Conservation (phyloP, 208 protist species). For the Strigomonas galati region DNA sequence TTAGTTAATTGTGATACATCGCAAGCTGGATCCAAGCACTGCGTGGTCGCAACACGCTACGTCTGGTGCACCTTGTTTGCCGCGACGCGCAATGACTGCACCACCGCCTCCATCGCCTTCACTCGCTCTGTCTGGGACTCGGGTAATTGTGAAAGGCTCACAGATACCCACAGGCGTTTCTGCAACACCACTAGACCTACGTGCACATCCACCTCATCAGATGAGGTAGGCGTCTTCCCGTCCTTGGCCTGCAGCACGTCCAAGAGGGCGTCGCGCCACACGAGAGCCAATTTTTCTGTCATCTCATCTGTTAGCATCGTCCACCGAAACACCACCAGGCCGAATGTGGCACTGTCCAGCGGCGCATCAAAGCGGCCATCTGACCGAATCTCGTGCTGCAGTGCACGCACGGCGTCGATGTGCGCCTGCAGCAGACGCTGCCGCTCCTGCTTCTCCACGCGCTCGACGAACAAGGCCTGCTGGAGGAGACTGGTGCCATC, state of each 20-base stretch:
- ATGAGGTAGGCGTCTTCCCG: background rate
- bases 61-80: background rate
- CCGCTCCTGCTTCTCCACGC: background rate
- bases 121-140: background rate
- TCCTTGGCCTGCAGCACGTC: background rate
- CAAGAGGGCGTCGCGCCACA: slow-evolving; percentile 21
- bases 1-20: too few relatives aligned
- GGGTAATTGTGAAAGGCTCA: background rate
- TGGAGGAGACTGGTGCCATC: background rate
- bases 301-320: slow-evolving; percentile 62
- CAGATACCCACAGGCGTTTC: slow-evolving; percentile 20
- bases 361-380: slow-evolving; percentile 73
- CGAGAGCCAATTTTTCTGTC: slow-evolving; percentile 31
- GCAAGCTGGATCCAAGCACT: too few relatives aligned
- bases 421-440: background rate
- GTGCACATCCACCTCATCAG: background rate
- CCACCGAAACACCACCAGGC: slow-evolving; percentile 55
- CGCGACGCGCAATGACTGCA: background rate
- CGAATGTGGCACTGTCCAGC: slow-evolving; percentile 41
- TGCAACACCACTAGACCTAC: slow-evolving; percentile 17
- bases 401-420: background rate
- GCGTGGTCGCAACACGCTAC: too few relatives aligned
- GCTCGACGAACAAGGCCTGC: background rate
- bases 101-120: background rate
- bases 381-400: slow-evolving; percentile 36